These are phyloP conservation scores for Dictyophora rubrovolvata DNA, from an alignment of 768 basidiomycete genomes.

Conservation along the genomic window DNA sequence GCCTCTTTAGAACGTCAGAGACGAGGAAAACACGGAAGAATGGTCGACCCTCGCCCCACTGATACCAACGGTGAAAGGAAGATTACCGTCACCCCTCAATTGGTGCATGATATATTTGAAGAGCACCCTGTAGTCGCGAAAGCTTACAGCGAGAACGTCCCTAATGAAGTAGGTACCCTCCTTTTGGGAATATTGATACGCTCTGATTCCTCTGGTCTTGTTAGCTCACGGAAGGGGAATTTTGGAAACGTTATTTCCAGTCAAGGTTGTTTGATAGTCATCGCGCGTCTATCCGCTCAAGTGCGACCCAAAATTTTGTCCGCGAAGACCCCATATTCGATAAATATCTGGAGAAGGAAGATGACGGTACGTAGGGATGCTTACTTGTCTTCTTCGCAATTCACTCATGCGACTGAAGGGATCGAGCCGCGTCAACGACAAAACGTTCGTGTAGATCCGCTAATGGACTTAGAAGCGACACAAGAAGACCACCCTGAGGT, in stretches of 20 bases:
- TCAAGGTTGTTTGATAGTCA: slow-evolving; percentile 94
- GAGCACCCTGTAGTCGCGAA: slow-evolving; percentile 92
- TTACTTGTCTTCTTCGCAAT: background rate
- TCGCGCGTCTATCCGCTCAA: slow-evolving; percentile 83
- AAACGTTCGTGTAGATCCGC: slow-evolving; percentile 59
- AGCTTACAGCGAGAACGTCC: slow-evolving; percentile 90
- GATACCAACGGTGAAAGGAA: slow-evolving; percentile 81
- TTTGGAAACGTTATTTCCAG: slow-evolving; percentile 96
- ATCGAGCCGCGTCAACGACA: slow-evolving; percentile 67
- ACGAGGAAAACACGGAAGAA: slow-evolving; percentile 74
- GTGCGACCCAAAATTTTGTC: slow-evolving; percentile 73
- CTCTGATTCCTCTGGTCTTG: slow-evolving; percentile 6
- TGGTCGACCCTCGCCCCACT: slow-evolving; percentile 83
- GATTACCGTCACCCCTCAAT: slow-evolving; percentile 81
- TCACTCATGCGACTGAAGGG: slow-evolving; percentile 33
- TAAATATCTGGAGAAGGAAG: slow-evolving; percentile 90
- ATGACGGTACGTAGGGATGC: slow-evolving; percentile 59
- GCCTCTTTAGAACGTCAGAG: slow-evolving; percentile 61
- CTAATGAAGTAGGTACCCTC: slow-evolving; percentile 49
- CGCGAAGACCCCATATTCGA: slow-evolving; percentile 93
- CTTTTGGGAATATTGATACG: background rate
- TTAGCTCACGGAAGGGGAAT: slow-evolving; percentile 82
- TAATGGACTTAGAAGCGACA: slow-evolving; percentile 82
- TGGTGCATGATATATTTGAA: slow-evolving; percentile 94
- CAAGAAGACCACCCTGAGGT: slow-evolving; percentile 88